A percentile compares a stretch with the other conserved stretches of the same genome.
Conservation (phyloP, 2,329 filamentous ascomycete species). For the Apiospora pterosperma region DNA sequence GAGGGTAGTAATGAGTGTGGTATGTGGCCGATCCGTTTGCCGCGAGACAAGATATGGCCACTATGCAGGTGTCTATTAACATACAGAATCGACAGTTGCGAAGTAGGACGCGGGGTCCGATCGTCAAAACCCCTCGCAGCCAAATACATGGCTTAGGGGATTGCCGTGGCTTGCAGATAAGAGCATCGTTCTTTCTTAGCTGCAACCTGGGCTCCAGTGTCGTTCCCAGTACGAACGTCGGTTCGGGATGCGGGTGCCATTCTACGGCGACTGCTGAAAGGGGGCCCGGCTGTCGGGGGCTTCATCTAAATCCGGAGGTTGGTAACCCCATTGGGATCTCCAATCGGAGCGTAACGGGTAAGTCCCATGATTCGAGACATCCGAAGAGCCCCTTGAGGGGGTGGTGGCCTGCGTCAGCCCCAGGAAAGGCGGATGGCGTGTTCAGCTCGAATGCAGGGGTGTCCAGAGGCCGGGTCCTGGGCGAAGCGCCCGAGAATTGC, state of each 20-base stretch:
- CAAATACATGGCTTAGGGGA: not conserved
- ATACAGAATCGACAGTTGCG: not conserved
- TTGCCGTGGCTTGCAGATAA: not conserved
- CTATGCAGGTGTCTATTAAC: not conserved
- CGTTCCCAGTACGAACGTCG: not conserved
- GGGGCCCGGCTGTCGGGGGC: not conserved
- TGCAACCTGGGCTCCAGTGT: not conserved
- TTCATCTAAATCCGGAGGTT: not conserved
- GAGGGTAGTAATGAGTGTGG: not conserved
- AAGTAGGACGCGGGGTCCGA: not conserved
- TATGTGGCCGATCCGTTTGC: not conserved
- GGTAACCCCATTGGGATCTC: not conserved
- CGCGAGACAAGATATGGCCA: not conserved
- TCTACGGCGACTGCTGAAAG: not conserved
- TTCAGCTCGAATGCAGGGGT: not conserved
- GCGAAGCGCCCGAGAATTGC: not conserved
- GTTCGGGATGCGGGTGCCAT: not conserved
- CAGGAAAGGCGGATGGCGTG: not conserved
- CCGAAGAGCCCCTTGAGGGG: not conserved
- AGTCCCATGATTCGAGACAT: not conserved
- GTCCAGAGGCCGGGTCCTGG: not conserved
- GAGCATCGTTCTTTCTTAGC: not conserved
- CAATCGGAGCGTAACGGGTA: not conserved
- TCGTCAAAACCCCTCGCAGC: not conserved
- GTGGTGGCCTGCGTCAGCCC: not conserved